Percentiles rank a stretch among this genome's conserved stretches.
Evolutionary conservation across 208 protist species (phyloP).

Genomic region (Wallacemonas sp.): DNA sequence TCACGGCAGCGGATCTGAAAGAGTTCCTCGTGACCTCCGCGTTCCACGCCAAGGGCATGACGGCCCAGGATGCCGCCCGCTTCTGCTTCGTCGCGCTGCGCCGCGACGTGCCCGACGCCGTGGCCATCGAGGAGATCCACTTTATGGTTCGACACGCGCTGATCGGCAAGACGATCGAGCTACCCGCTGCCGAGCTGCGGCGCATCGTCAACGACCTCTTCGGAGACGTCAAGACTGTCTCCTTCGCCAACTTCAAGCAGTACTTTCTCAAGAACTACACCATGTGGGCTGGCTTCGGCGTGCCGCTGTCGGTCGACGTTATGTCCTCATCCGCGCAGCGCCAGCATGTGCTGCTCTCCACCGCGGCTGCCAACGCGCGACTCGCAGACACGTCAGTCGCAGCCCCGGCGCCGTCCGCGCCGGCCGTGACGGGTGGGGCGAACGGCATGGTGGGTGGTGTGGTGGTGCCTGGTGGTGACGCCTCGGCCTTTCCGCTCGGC

Average conservation of each 20-base stretch:
- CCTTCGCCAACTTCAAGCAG: conserved; percentile 63
- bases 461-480: neutral
- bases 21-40: conserved; percentile 73
- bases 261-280: conserved; percentile 82
- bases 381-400: neutral
- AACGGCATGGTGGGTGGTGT: neutral
- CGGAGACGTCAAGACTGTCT: conserved; percentile 34
- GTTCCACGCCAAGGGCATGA: conserved; percentile 62
- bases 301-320: conserved; percentile 52
- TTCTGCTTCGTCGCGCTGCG: conserved; percentile 87
- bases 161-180: conserved; percentile 72
- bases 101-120: conserved; percentile 73
- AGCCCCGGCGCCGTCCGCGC: too few relatives aligned
- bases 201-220: conserved; percentile 77
- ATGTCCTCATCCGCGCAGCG: conserved; percentile 35
- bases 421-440: neutral
- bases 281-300: conserved; percentile 72
- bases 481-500: neutral
- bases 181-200: conserved; percentile 58
- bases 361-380: neutral
- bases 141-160: conserved; percentile 78
- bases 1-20: conserved; percentile 51
- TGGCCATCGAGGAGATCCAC: conserved; percentile 65
- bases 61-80: conserved; percentile 60
- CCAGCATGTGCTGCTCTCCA: conserved; percentile 32